Conservation (phyloP, 345 rosid genomes). For the Eucalyptus sp. region DNA sequence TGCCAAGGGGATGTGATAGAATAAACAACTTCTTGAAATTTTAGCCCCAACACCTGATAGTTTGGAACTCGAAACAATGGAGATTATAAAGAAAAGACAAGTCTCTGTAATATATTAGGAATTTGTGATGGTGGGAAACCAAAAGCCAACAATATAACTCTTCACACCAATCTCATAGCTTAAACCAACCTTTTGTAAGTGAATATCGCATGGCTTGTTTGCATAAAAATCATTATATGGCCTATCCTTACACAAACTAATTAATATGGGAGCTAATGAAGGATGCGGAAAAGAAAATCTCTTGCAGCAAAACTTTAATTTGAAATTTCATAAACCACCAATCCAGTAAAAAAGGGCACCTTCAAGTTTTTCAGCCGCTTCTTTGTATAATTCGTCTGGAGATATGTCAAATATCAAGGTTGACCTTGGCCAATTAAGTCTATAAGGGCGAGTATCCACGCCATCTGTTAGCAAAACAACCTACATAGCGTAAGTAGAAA, state of each 20-base stretch:
- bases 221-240: not conserved
- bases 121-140: not conserved
- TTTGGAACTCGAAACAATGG: not conserved
- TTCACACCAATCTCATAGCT: not conserved
- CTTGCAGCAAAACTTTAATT: not conserved
- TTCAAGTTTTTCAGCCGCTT: conserved; percentile 50
- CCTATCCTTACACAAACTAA: not conserved
- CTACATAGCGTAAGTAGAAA: conserved; percentile 24
- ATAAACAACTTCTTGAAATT: conserved; percentile 58
- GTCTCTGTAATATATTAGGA: not conserved
- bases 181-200: not conserved
- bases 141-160: not conserved
- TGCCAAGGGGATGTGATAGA: conserved; percentile 61
- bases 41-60: conserved; percentile 74
- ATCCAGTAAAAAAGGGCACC: conserved; percentile 22
- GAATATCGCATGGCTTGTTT: not conserved
- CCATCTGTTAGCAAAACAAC: conserved; percentile 89
- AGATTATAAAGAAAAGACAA: not conserved
- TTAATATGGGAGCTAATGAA: not conserved
- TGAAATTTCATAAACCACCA: not conserved
- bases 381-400: conserved; percentile 41
- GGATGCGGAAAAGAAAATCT: not conserved
- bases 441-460: conserved; percentile 87
- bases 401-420: conserved; percentile 78
- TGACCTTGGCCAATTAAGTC: conserved; percentile 85